Evolutionary conservation across 2,329 filamentous ascomycete species (phyloP).

Genomic region (Dothideomycetes sp.): DNA sequence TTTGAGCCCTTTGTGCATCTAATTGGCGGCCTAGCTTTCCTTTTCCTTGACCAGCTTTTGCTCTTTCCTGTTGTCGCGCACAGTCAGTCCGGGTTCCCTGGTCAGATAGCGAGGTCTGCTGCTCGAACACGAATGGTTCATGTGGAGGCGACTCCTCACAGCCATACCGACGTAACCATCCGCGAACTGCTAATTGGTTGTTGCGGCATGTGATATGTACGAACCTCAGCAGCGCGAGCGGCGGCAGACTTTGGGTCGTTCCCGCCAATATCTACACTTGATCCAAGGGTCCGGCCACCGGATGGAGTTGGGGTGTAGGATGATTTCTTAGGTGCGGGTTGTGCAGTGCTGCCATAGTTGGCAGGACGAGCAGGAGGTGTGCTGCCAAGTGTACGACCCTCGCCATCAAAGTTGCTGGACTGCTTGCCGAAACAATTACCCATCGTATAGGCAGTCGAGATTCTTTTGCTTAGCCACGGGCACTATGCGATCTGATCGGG

Average conservation of each 20-base stretch:
- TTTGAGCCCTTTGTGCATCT: constrained; percentile 65
- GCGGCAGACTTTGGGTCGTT: constrained; percentile 61
- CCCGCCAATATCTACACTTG: constrained; percentile 14
- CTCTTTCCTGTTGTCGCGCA: constrained; percentile 47
- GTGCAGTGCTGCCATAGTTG: constrained; percentile 14
- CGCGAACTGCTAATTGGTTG: not conserved
- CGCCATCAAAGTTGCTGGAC: constrained; percentile 57
- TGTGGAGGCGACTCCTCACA: too few species aligned
- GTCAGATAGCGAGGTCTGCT: not conserved
- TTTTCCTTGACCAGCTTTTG: constrained; percentile 44
- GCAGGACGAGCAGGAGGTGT: constrained; percentile 25
- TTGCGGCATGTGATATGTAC: constrained; percentile 18
- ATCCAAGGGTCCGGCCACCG: constrained; percentile 51
- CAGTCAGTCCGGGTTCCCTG: not conserved
- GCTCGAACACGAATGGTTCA: too few species aligned
- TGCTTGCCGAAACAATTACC: constrained; percentile 74
- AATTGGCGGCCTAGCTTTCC: constrained; percentile 63
- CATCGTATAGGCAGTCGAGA: constrained; percentile 41
- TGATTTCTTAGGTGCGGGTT: constrained; percentile 18
- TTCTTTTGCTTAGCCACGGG: not conserved
- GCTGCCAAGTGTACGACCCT: constrained; percentile 61
- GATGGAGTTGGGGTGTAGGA: constrained; percentile 9
- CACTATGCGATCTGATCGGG: not conserved
- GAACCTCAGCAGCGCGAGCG: constrained; percentile 74
- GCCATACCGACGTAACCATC: constrained; percentile 12